Evolutionary conservation across 2,329 filamentous ascomycete species (phyloP).

Genomic region (Botryotinia globosa): DNA sequence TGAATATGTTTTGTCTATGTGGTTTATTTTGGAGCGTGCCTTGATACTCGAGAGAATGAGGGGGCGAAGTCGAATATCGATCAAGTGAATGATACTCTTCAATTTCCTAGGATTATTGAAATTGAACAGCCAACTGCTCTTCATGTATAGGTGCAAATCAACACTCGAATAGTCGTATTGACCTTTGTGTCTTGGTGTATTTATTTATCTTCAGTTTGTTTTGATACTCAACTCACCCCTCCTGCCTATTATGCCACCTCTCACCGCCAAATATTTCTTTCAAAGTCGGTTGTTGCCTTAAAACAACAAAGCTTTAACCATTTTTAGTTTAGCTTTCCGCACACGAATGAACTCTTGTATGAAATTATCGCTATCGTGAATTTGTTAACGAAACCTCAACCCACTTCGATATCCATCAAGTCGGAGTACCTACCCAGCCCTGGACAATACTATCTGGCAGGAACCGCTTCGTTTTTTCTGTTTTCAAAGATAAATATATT

Average conservation of each 20-base stretch:
- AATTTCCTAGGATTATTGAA: not conserved
- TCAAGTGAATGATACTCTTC: not conserved
- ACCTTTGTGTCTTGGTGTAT: not conserved
- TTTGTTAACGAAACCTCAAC: constrained; percentile 8
- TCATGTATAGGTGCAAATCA: not conserved
- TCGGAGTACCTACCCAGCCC: constrained; percentile 3
- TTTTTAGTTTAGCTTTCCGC: constrained; percentile 12
- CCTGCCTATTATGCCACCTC: not conserved
- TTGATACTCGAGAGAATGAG: not conserved
- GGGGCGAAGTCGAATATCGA: not conserved
- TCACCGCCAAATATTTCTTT: not conserved
- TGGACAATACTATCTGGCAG: constrained; percentile 8
- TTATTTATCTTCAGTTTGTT: not conserved
- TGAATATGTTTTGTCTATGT: not conserved
- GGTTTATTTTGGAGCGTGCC: not conserved
- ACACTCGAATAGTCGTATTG: not conserved
- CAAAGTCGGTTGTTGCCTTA: constrained; percentile 1
- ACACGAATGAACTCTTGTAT: constrained; percentile 18
- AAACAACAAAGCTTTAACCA: not conserved
- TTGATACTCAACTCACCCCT: not conserved
- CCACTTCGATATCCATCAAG: constrained; percentile 18
- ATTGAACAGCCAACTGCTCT: not conserved
- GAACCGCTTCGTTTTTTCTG: not conserved
- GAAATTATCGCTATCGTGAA: constrained; percentile 13
- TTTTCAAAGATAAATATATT: constrained; percentile 17